Evolutionary conservation across 768 basidiomycete genomes (phyloP), one percentile per base, ranked within the genome.

Genomic region (Lactifluus hygrophoroides): DNA sequence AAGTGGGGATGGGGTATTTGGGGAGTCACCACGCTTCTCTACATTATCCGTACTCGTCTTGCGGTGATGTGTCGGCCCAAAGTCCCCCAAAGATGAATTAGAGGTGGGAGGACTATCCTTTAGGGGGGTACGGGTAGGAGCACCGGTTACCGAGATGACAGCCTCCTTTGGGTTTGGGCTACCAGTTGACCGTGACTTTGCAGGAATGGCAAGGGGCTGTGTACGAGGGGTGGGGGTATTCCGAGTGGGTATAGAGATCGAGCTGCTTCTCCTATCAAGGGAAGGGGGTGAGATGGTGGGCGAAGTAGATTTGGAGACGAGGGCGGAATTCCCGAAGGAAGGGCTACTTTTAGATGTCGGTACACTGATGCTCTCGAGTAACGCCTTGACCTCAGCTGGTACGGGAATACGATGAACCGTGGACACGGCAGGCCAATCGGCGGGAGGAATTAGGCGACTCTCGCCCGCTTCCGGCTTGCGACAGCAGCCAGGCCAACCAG

Each of bases 401-500:
- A 90, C 88, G 54, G 84, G 77, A 54, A 90, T 75, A 58, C 80
- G 79, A 67, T 91, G 86, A 11, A 90, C 81, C 61, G 80, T 77
- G 71, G 82, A 85, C 69, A 92, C 88, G 30, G 87, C 80, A 64
- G 77, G 82, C 90, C 90, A 93, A 69, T 90, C 89, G 3, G 85
- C 84, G 51, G 83, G 77, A 21, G 79, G 81, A 56, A 92, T 84
- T 63, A 78, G 69, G 62, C 78, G 76, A 65, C 79, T 76, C 69
- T 92, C 90, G 54, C 68, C 73, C 17, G 74, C 64, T 28, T 71
- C 72, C 1, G 90, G 90, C 0, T 88, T 74, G n/a, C 88, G 83
- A 76, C 90, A 93, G 75, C 90, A 93, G 38, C 90, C 90, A 42
- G 90, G 90, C 88, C 88, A 92, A 21, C 90, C 90, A 34, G 79